A percentile compares a stretch with the other conserved stretches of the same genome.
Evolutionary conservation across 2,329 filamentous ascomycete species (phyloP).

Genomic region (Rasamsonia emersonii): DNA sequence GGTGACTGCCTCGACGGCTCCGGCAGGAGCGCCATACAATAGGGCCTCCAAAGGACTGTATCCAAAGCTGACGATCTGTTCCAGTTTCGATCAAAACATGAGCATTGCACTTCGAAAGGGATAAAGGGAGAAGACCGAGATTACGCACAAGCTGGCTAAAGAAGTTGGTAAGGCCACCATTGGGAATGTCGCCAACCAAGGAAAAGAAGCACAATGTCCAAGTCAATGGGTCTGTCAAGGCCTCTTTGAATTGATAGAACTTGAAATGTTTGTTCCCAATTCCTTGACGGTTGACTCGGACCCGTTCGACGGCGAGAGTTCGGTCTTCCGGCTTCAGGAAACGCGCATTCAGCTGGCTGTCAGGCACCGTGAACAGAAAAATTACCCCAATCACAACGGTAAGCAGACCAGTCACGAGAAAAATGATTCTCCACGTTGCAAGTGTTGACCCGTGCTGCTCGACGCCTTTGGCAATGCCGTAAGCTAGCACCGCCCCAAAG

Average conservation of each 20-base stretch:
- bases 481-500: slow-evolving; percentile 1
- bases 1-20: not conserved
- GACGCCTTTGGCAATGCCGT: slow-evolving; percentile 1
- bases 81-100: too few relatives aligned
- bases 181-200: slow-evolving; percentile 43
- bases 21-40: not conserved
- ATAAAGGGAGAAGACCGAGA: too few relatives aligned
- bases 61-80: too few relatives aligned
- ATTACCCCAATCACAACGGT: slow-evolving; percentile 36
- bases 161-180: slow-evolving; percentile 22
- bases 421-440: slow-evolving; percentile 49
- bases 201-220: slow-evolving; percentile 49
- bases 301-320: slow-evolving; percentile 56
- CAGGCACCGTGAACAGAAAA: slow-evolving; percentile 43
- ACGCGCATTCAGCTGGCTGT: slow-evolving; percentile 47
- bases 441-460: not conserved
- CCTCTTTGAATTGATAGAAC: slow-evolving; percentile 51
- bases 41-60: not conserved
- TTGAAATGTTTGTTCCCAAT: slow-evolving; percentile 58
- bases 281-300: slow-evolving; percentile 62
- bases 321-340: slow-evolving; percentile 56
- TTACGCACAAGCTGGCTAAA: slow-evolving; percentile 2
- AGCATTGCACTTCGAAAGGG: too few relatives aligned
- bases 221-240: slow-evolving; percentile 43
- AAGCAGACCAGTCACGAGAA: slow-evolving; percentile 41